Evolutionary conservation across 192 early-diverging fungal genomes (phyloP), one percentile per base, ranked within the genome.

Genomic region (Entomortierella beljakovae): DNA sequence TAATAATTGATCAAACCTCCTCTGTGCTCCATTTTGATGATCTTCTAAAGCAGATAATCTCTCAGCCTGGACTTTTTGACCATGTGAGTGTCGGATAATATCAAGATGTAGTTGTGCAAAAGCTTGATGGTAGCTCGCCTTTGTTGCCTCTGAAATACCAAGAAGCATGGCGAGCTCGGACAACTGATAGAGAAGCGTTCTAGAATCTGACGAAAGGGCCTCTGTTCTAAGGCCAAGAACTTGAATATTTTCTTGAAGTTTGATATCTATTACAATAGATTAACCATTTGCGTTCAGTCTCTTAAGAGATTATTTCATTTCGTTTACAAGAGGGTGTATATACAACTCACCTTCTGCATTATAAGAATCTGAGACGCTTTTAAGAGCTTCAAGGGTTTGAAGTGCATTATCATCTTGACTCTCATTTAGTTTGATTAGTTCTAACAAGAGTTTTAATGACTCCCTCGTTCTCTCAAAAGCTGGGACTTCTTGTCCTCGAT

Each of bases 111-210:
- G 31, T 16, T 64, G 65, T 15, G 73, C 38, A 28, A 77, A 32
- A 2, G 43, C 54, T 3, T 68, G 51, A 2, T 68, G 65, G 15
- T 64, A 68, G 33, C 43, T 68, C 6, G 59, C 32, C 5, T 58
- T 46, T 0, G 52, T 48, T 28, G 60, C 62, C 35, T 77, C 73
- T 6, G 59, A 62, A 18, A 59, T 33, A 8, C 55, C 66, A 11
- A 77, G 66, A 37, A 64, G 33, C 48, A 77, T 62, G 22, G 60
- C 73, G 1, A 77, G 54, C 6, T 69, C 73, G 31, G 73, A 53
- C 25, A 77, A 54, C 2, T 58, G 40, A 2, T 31, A 38, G 35
- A 77, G 59, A 1, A 16, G 4, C 7, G 22, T 0, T 11, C 51
- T 58, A 15, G 59, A 62, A 0, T 53, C 38, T n/a, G 26, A 25